These are phyloP conservation scores for Mucuna pruriens DNA, from an alignment of 306 rosid genomes.

Conservation along the genomic window DNA sequence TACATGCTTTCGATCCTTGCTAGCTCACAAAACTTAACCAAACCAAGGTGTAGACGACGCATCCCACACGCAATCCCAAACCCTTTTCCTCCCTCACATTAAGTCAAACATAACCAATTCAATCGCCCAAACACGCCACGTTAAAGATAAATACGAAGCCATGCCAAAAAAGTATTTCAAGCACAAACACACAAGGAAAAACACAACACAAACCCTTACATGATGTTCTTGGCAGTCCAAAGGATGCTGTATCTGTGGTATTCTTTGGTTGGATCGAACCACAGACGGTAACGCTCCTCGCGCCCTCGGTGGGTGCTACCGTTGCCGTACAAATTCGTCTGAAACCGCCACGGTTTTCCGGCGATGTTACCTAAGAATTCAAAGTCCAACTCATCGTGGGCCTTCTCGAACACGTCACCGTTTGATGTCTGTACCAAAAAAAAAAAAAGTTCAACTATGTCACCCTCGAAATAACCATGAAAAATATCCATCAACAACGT, in stretches of 20 bases:
- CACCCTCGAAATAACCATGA: constrained; percentile 2
- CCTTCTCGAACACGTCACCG: constrained; percentile 83
- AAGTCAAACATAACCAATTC: constrained; percentile 49
- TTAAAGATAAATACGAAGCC: constrained; percentile 25
- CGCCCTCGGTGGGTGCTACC: constrained; percentile 95
- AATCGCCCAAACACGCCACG: constrained; percentile 33
- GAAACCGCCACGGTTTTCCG: constrained; percentile 95
- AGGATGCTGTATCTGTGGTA: constrained; percentile 90
- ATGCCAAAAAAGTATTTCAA: constrained; percentile 1
- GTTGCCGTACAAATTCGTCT: constrained; percentile 89
- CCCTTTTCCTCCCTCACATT: constrained; percentile 30
- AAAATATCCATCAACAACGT: not conserved
- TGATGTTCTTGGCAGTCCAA: constrained; percentile 69
- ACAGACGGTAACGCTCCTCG: constrained; percentile 87
- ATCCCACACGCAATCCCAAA: constrained; percentile 60
- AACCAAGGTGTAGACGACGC: constrained; percentile 37
- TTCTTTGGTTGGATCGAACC: constrained; percentile 87
- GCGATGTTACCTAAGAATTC: constrained; percentile 84
- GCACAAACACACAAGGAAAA: not conserved
- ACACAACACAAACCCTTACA: constrained; percentile 54
- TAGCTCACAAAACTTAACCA: constrained; percentile 25
- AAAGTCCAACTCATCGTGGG: constrained; percentile 91
- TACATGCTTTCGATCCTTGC: constrained; percentile 28
- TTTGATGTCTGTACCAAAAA: constrained; percentile 70
- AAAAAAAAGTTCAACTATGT: constrained; percentile 4